phyloP scores from a whole-genome alignment of 306 rosid genomes.

The peach (Prunus persica) region DNA sequence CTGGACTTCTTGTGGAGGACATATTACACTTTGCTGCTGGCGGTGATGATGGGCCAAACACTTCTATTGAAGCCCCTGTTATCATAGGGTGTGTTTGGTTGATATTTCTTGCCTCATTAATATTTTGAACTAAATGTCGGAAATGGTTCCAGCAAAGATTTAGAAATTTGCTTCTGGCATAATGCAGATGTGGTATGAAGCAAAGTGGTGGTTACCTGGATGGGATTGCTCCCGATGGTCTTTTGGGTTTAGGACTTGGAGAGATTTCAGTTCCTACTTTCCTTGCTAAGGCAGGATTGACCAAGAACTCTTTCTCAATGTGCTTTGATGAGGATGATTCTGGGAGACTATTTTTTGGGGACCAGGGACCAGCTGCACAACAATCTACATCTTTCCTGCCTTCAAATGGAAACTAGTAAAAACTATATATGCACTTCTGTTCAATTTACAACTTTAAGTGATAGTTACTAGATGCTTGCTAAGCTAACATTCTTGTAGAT shows the following conservation, averaged over 20 bases:
- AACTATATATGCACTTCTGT: slow-evolving; percentile 12
- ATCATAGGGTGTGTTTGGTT: slow-evolving; percentile 63
- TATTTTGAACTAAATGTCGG: slow-evolving; percentile 13
- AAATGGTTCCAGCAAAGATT: not conserved
- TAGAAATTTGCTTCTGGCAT: slow-evolving; percentile 15
- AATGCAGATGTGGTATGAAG: slow-evolving; percentile 88
- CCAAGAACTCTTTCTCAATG: slow-evolving; percentile 73
- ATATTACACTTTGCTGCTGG: slow-evolving; percentile 67
- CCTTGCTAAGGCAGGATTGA: slow-evolving; percentile 76
- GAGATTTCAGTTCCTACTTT: slow-evolving; percentile 77
- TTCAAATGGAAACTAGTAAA: slow-evolving; percentile 66
- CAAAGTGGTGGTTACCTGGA: slow-evolving; percentile 93
- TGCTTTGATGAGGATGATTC: slow-evolving; percentile 72
- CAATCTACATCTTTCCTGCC: slow-evolving; percentile 76
- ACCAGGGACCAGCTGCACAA: slow-evolving; percentile 67
- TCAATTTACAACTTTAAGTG: slow-evolving; percentile 4
- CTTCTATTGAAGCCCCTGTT: slow-evolving; percentile 70
- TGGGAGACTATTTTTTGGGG: slow-evolving; percentile 89
- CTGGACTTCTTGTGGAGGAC: slow-evolving; percentile 91
- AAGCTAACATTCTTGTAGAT: not conserved
- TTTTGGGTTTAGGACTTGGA: slow-evolving; percentile 89
- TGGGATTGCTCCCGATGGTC: slow-evolving; percentile 94
- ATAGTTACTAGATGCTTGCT: not conserved
- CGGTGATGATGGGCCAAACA: slow-evolving; percentile 36
- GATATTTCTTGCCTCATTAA: slow-evolving; percentile 13